Base-by-base conservation (phyloP, 345 rosid species). In the Salix exigua region DNA sequence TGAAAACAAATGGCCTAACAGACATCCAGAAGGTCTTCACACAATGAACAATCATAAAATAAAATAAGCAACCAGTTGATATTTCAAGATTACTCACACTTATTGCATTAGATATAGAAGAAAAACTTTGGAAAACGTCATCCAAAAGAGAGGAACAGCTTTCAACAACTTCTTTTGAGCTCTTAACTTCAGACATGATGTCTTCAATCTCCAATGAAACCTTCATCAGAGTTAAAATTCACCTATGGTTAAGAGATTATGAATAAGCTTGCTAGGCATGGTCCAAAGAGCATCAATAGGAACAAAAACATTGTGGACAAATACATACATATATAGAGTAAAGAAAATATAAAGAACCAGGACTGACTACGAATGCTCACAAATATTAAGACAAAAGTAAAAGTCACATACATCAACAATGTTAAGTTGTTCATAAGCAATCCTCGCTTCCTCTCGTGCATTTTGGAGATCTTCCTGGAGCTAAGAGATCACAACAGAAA, bases 371-470 rank as follows among this genome's bases (percentile, higher is more conserved):
- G 75, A 79, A 75, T 83, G 42, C 73, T 63, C 74, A 70, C 73
- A 30, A 5, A 76, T n/a, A 53, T 68, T 21, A 51, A 53, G 51
- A 66, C 18, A 72, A 42, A 74, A 38, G 73, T 53, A 64, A 74
- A 31, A 78, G 44, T 58, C 75, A 74, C 82, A 70, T 81, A 91
- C 89, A 79, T 85, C 78, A 79, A 84, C 82, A 78, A 86, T 82
- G 50, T 14, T 46, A 89, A 88, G 87, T 77, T 77, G 85, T 82
- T 88, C 90, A 72, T 60, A 75, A 81, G 90, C 91, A 72, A 73
- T 74, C 82, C 82, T 85, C 50, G 90, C 89, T 82, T 91, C 91
- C 76, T 88, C 90, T 76, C 75, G 70, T 70, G 94, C 93, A 84
- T 72, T 86, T 69, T 79, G 88, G 77, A 92, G 87, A 85, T 91